Evolutionary conservation across 441 rosid genomes (phyloP).

Genomic region (Pelargonium australe): DNA sequence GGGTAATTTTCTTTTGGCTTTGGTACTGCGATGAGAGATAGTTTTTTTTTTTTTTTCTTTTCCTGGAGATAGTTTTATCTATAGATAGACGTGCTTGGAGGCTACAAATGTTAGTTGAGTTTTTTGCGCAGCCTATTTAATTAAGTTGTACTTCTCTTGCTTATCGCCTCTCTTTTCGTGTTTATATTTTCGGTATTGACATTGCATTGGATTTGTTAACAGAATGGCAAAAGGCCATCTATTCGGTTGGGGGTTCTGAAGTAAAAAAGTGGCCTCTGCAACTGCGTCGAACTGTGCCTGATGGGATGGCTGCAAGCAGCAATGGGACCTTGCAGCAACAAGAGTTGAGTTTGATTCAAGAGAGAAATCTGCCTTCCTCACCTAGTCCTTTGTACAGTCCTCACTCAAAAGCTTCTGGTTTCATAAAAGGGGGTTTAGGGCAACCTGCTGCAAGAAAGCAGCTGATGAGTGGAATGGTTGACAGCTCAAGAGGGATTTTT

Average conservation of each 20-base stretch:
- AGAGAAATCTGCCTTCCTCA: slow-evolving; percentile 80
- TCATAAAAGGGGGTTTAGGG: slow-evolving; percentile 83
- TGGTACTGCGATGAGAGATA: not conserved
- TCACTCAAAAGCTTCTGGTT: slow-evolving; percentile 74
- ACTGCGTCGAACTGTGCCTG: slow-evolving; percentile 75
- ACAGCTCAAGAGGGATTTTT: slow-evolving; percentile 79
- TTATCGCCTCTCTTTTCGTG: slow-evolving; percentile 9
- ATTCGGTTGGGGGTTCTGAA: slow-evolving; percentile 88
- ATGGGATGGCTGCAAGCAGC: slow-evolving; percentile 61
- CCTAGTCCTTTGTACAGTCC: slow-evolving; percentile 79
- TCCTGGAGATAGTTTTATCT: not conserved
- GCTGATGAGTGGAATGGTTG: slow-evolving; percentile 60
- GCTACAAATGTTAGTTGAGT: not conserved
- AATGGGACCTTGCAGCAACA: slow-evolving; percentile 87
- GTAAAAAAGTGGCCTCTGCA: slow-evolving; percentile 95
- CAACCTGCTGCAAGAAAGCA: slow-evolving; percentile 78
- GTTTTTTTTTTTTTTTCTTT: not conserved
- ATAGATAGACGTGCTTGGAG: not conserved
- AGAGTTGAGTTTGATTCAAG: slow-evolving; percentile 91
- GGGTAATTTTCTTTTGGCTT: not conserved
- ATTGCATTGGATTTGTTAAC: slow-evolving; percentile 23
- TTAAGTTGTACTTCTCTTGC: slow-evolving; percentile 3
- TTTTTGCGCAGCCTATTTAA: not conserved
- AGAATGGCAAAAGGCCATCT: slow-evolving; percentile 99
- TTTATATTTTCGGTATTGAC: slow-evolving; percentile 5